A percentile compares a stretch with the other conserved stretches of the same genome.
These are phyloP conservation scores for Didymella segeticola DNA, from an alignment of 2,329 filamentous ascomycete genomes.

Conservation along the genomic window DNA sequence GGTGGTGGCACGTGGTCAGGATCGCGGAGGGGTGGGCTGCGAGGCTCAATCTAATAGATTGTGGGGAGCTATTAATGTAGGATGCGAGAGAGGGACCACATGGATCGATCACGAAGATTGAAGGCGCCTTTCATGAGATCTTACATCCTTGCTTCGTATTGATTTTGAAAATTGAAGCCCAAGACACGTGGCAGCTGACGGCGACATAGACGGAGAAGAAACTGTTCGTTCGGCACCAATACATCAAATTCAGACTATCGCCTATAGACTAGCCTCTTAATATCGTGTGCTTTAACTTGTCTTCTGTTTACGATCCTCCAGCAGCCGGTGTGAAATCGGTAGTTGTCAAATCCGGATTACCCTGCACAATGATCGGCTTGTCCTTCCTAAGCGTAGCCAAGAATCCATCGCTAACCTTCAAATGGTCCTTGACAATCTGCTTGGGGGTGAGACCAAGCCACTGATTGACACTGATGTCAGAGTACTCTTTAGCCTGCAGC, in stretches of 20 bases:
- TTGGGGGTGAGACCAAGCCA: conserved; percentile 61
- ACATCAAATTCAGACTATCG: background rate
- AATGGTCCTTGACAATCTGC: conserved; percentile 47
- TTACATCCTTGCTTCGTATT: background rate
- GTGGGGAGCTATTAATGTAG: background rate
- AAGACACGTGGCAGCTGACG: background rate
- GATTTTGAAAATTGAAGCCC: no score
- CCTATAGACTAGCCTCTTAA: background rate
- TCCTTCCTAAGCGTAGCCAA: conserved; percentile 45
- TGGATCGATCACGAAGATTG: background rate
- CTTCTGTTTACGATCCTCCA: background rate
- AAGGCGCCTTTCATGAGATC: background rate
- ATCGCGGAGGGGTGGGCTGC: conserved; percentile 28
- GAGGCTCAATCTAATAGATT: background rate
- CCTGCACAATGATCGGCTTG: conserved; percentile 50
- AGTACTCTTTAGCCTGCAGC: conserved; percentile 59
- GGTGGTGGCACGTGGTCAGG: conserved; percentile 27
- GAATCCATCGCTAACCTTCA: conserved; percentile 36
- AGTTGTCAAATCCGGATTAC: conserved; percentile 44
- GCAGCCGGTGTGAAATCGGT: conserved; percentile 42
- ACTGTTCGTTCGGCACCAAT: background rate
- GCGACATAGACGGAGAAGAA: background rate
- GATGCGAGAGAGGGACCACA: background rate
- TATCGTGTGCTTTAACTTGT: background rate
- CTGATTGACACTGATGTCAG: conserved; percentile 63